Percentiles rank a stretch among this genome's conserved stretches.
Conservation (phyloP, 768 basidiomycete species). For the Mycena vulgaris region DNA sequence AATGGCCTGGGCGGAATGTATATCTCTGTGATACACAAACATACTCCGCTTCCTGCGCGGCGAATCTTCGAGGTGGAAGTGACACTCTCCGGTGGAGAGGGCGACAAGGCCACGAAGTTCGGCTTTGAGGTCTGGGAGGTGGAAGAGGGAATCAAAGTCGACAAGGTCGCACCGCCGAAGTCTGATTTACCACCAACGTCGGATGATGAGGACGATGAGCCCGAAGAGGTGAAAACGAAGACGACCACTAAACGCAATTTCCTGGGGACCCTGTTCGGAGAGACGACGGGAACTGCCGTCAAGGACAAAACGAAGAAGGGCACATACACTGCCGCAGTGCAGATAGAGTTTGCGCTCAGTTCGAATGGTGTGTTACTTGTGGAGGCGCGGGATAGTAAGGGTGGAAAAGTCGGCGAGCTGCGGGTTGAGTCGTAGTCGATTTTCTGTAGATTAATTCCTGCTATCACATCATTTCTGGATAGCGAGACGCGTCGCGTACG, state of each 20-base stretch:
- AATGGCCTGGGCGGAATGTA: constrained; percentile 72
- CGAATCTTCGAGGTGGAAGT: constrained; percentile 73
- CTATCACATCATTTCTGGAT: neutral
- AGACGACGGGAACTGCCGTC: constrained; percentile 58
- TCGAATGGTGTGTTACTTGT: constrained; percentile 57
- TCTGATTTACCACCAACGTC: constrained; percentile 56
- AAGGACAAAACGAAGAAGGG: constrained; percentile 60
- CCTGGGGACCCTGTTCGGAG: constrained; percentile 60
- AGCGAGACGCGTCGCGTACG: neutral
- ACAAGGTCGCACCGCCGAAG: constrained; percentile 67
- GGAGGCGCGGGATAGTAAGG: constrained; percentile 50
- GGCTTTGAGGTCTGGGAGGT: constrained; percentile 87
- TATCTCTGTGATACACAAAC: constrained; percentile 76
- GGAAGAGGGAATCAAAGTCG: constrained; percentile 75
- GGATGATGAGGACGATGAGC: constrained; percentile 71
- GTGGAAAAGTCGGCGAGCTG: constrained; percentile 36
- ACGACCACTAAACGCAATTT: constrained; percentile 68
- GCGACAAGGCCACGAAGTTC: constrained; percentile 60
- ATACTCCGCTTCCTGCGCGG: constrained; percentile 81
- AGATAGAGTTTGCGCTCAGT: constrained; percentile 59
- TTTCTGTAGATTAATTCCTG: constrained; percentile 4
- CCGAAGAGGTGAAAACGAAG: constrained; percentile 76
- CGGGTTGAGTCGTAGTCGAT: constrained; percentile 26
- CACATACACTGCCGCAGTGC: constrained; percentile 66
- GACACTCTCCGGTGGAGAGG: constrained; percentile 51